phyloP scores from a whole-genome alignment of 176 grass and related monocot genomes.

The Phoenix dactylifera region DNA sequence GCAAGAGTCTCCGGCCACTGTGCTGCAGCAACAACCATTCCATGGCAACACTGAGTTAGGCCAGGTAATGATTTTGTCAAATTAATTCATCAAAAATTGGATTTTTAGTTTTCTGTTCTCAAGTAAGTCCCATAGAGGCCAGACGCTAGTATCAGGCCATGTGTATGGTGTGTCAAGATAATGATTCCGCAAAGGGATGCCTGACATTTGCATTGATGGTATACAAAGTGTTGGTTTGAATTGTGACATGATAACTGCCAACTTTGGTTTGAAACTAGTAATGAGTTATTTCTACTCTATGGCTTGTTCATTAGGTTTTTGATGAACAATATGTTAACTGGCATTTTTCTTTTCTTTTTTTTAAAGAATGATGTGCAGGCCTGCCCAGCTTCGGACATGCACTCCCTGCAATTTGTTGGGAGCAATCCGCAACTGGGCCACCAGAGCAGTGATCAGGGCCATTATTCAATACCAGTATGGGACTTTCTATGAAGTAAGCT shows the following conservation, averaged over 20 bases:
- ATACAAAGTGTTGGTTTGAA: no score
- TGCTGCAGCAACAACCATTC: slow-evolving; percentile 57
- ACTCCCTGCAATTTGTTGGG: slow-evolving; percentile 65
- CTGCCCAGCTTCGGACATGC: slow-evolving; percentile 46
- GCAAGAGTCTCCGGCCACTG: slow-evolving; percentile 45
- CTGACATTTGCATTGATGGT: no score
- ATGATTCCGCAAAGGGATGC: no score
- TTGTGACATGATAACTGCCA: no score
- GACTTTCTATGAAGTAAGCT: slow-evolving; percentile 63
- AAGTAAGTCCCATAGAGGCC: no score
- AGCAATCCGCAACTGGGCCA: slow-evolving; percentile 64
- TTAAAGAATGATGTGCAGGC: slow-evolving; percentile 18
- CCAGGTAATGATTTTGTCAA: slow-evolving; percentile 36
- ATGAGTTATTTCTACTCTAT: background rate
- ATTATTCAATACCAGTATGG: slow-evolving; percentile 87
- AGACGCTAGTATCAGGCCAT: no score
- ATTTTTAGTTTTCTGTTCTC: no score
- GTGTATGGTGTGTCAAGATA: no score
- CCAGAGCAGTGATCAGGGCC: slow-evolving; percentile 61
- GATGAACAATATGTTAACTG: background rate
- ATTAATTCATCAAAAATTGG: background rate
- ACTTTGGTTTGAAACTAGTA: no score
- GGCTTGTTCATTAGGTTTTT: slow-evolving; percentile 2
- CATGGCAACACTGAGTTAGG: slow-evolving; percentile 47
- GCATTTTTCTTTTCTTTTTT: background rate